Conservation (phyloP, 192 early-diverging fungal genomes). For the Coemansia biformis region DNA sequence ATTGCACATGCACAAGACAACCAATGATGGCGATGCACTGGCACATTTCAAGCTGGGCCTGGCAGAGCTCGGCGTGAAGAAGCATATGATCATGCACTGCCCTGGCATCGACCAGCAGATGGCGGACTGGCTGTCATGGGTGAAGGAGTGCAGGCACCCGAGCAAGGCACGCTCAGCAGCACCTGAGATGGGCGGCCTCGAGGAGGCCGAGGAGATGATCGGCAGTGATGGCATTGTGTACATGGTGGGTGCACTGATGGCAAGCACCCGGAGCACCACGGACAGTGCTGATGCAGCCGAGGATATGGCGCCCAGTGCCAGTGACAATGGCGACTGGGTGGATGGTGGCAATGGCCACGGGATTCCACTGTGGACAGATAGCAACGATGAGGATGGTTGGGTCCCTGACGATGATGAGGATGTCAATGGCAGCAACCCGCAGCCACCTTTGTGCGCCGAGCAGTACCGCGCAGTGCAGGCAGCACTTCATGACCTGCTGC, state of each 20-base stretch:
- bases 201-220: background rate
- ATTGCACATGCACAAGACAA: constrained; percentile 2
- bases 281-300: background rate
- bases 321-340: no score
- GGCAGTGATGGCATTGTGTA: constrained; percentile 2
- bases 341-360: no score
- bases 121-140: constrained; percentile 13
- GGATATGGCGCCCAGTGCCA: background rate
- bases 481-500: background rate
- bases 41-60: constrained; percentile 1
- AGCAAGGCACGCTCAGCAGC: background rate
- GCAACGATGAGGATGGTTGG: no score
- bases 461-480: background rate
- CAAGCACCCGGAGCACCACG: background rate
- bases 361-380: no score
- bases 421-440: background rate
- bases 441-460: background rate
- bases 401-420: background rate
- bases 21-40: constrained; percentile 4
- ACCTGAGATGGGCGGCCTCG: background rate
- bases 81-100: constrained; percentile 7
- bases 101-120: constrained; percentile 5
- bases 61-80: constrained; percentile 6
- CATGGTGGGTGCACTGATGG: constrained; percentile 1
- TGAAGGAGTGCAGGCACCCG: constrained; percentile 1